Evolutionary conservation across 2,329 filamentous ascomycete genomes (phyloP).

Genomic region (Fusarium longipes): DNA sequence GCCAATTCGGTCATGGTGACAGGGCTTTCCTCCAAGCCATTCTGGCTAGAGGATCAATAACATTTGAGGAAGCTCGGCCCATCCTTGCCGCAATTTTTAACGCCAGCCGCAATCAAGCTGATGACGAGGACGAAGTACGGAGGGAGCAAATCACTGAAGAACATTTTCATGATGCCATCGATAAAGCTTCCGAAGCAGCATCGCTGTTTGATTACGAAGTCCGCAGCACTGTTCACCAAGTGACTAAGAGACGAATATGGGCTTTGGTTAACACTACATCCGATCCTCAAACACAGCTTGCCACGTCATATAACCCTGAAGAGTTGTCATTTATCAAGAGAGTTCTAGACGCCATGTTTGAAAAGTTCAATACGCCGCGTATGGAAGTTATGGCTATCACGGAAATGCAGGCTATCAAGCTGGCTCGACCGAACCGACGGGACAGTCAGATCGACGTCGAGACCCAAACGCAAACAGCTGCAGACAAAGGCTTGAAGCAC

Average conservation of each 20-base stretch:
- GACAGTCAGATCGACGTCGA: slow-evolving; percentile 50
- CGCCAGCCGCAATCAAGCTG: slow-evolving; percentile 55
- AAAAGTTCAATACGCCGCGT: slow-evolving; percentile 82
- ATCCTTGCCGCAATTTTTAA: slow-evolving; percentile 82
- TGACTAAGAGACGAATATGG: slow-evolving; percentile 73
- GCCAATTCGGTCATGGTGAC: slow-evolving; percentile 70
- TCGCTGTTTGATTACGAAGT: slow-evolving; percentile 90
- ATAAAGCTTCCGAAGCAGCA: slow-evolving; percentile 76
- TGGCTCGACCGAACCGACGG: slow-evolving; percentile 65
- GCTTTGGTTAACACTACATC: slow-evolving; percentile 89
- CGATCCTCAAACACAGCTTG: slow-evolving; percentile 86
- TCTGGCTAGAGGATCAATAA: slow-evolving; percentile 81
- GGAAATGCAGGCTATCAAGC: slow-evolving; percentile 79
- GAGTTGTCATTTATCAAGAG: slow-evolving; percentile 92
- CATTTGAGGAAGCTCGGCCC: slow-evolving; percentile 76
- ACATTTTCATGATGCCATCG: slow-evolving; percentile 75
- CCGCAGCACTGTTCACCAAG: slow-evolving; percentile 77
- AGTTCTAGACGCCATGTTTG: slow-evolving; percentile 91
- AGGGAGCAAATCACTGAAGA: slow-evolving; percentile 74
- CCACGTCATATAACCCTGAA: slow-evolving; percentile 81
- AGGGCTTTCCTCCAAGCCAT: slow-evolving; percentile 93
- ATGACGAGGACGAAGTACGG: slow-evolving; percentile 53
- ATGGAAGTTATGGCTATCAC: slow-evolving; percentile 87
- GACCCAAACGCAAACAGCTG: slow-evolving; percentile 50
- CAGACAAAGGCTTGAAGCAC: slow-evolving; percentile 73